Percentiles rank a stretch among this genome's conserved stretches.
Conservation (phyloP, 108 stramenopile genomes). For the Craspedostauros australis region DNA sequence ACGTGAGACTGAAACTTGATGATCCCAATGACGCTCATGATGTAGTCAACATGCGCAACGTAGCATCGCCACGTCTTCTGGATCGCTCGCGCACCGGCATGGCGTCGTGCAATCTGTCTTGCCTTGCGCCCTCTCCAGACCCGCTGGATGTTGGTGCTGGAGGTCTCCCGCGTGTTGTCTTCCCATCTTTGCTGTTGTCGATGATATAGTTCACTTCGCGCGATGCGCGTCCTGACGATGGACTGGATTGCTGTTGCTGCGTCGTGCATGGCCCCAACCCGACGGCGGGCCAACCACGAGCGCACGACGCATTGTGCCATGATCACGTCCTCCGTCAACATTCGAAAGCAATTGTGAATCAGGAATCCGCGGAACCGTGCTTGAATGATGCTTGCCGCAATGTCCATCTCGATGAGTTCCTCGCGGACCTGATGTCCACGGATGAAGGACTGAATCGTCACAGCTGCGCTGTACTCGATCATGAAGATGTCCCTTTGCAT, state of each 20-base stretch:
- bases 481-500: too few species aligned
- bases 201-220: background rate
- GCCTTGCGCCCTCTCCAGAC: conserved; percentile 31
- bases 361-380: too few species aligned
- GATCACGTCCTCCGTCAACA: background rate
- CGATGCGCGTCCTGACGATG: background rate
- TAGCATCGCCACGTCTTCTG: conserved; percentile 65
- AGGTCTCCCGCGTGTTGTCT: background rate
- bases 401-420: too few species aligned
- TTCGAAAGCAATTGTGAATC: too few species aligned
- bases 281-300: conserved; percentile 2
- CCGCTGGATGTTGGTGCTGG: conserved; percentile 28
- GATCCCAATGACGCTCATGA: conserved; percentile 29
- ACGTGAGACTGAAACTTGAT: conserved; percentile 42
- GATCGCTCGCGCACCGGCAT: conserved; percentile 36
- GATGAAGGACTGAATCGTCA: too few species aligned
- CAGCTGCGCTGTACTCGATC: too few species aligned
- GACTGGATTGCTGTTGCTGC: conserved; percentile 11
- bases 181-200: background rate
- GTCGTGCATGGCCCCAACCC: background rate
- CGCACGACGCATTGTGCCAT: conserved; percentile 15
- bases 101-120: conserved; percentile 12
- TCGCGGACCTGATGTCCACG: too few species aligned
- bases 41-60: conserved; percentile 41
- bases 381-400: too few species aligned